Base-by-base conservation (phyloP, 768 basidiomycete species). In the Leccinum sublutescens region DNA sequence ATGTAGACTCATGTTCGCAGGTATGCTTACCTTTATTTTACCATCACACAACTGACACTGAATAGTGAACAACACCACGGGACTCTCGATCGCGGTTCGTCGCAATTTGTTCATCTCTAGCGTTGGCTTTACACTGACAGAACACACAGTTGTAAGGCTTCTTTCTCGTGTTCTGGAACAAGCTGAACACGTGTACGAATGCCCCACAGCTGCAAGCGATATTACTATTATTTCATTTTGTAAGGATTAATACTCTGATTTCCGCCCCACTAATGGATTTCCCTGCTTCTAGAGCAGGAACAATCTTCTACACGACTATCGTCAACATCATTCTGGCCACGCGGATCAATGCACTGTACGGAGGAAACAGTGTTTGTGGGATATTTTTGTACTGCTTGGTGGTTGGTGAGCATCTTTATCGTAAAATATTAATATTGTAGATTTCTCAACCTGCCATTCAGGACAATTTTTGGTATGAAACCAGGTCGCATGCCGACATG, bases 221-320 rank as follows among this genome's bases (percentile, higher is more conserved):
- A 70, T 60, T 68, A 61, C 45, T 63, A 63, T 29, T 69, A 68
- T n/a, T 9, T 60, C 1, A 65, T 56, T 53, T 51, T 70, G 68
- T 70, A 58, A 56, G 63, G 23, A 21, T 21, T 45, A 5, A n/a
- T 33, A 4, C 14, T 8, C 5, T 10, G 6, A 15, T 31, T 10
- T n/a, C 1, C 33, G 10, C 29, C 4, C 19, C 11, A 8, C 23
- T 33, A 10, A 58, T 11, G 0, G 14, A 5, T 15, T 14, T 40
- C n/a, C 5, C 27, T 9, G 21, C 17, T 31, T 49, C 43, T 29
- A 70, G 68, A 12, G 68, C 57, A 29, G 68, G 66, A 11, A 52
- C 58, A 1, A 54, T 70, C 11, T 9, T 70, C 29, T 63, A 63
- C 14, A 54, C 61, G 52, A 65, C 59, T 4, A 40, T 53, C 10